Conservation (phyloP, 2,329 filamentous ascomycete species). For the Pestalotiopsis sp. region DNA sequence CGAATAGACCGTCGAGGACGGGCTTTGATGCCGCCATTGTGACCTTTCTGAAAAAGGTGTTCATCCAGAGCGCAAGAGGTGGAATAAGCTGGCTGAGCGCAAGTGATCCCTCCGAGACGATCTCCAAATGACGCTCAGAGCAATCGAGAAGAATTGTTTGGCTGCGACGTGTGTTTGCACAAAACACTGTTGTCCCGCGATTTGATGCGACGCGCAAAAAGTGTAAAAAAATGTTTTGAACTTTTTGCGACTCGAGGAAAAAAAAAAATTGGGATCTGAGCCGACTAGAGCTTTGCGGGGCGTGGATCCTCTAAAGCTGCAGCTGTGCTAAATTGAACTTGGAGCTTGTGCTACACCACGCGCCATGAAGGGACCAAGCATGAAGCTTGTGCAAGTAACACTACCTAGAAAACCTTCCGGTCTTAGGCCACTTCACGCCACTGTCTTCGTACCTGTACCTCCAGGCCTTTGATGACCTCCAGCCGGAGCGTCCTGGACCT, state of each 20-base stretch:
- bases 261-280: conserved; percentile 5
- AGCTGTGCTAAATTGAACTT: not conserved
- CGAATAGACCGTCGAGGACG: conserved; percentile 60
- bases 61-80: conserved; percentile 31
- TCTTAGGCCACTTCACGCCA: not conserved
- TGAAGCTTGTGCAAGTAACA: not conserved
- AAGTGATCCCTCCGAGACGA: not conserved
- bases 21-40: conserved; percentile 56
- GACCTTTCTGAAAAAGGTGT: conserved; percentile 25
- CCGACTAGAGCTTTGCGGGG: conserved; percentile 1
- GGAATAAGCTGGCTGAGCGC: conserved; percentile 11
- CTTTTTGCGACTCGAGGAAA: not conserved
- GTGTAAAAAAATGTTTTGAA: not conserved
- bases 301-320: not conserved
- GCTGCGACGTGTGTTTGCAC: not conserved
- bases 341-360: not conserved
- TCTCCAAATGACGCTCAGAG: not conserved
- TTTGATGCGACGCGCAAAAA: conserved; percentile 8
- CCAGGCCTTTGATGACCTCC: not conserved
- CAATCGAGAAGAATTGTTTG: not conserved
- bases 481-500: not conserved
- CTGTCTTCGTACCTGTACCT: not conserved
- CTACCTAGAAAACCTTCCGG: not conserved
- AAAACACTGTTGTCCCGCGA: not conserved
- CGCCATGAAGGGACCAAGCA: not conserved